Evolutionary conservation across 2,329 filamentous ascomycete genomes (phyloP), one percentile per base, ranked within the genome.

Genomic region (Trichothecium sympodiale): DNA sequence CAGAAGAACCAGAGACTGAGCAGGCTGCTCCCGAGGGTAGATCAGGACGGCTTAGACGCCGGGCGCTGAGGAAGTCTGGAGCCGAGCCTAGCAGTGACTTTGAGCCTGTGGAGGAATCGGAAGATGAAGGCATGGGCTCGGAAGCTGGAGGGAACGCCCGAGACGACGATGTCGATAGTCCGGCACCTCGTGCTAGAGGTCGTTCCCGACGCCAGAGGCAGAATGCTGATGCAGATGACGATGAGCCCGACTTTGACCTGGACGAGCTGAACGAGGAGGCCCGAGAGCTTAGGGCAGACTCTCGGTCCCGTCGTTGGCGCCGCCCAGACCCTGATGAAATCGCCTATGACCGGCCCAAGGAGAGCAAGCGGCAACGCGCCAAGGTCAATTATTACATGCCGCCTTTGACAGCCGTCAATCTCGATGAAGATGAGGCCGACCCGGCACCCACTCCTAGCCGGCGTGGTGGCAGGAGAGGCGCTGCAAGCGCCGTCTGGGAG

Each of bases 361-460:
- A 57, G 8, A 57, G 63, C 15, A 66, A 66, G 36, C 67, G 71
- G 31, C 65, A 71, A 29, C 69, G 74, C 18, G 62, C 65, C 18
- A 64, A 75, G 36, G 82, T 91, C 20, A 84, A 94, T 54, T 96
- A 96, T 57, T 83, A 83, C 38, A 84, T 95, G 51, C 76, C 84
- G 30, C 79, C 85, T 1, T 77, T 88, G 29, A 60, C 59, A 8
- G 55, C 60, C 7, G 59, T 58, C 14, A 70, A 78, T 29, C 71
- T 83, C 2, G 86, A 94, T 45, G 81, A 80, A 36, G 78, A 86
- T 34, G 82, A 83, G 20, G 80, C 74, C 31, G 76, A 77, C 38
- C 64, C 74, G 8, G 74, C 73, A 5, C 74, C 83, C 7, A 81
- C 82, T 4, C 77, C 82, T 27, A 74, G 75, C 41, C 75, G 75